Evolutionary conservation across 371 early-diverging fungal genomes (phyloP).

Genomic region (Rhizopus delemar): DNA sequence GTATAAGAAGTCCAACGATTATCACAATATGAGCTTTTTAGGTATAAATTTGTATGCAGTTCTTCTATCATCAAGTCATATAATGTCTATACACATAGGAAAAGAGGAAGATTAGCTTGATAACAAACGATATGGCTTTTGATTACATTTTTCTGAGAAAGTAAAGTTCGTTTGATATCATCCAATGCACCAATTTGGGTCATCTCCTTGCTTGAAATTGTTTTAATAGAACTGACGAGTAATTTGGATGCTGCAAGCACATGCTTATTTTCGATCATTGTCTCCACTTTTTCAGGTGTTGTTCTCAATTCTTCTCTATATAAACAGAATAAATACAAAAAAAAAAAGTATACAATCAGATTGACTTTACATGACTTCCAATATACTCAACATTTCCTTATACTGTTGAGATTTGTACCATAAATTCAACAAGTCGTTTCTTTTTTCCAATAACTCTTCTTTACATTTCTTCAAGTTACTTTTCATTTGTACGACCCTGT

Average conservation of each 20-base stretch:
- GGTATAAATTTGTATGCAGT: constrained; percentile 89
- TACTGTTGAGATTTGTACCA: constrained; percentile 81
- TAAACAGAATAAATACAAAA: background rate
- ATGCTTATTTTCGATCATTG: constrained; percentile 74
- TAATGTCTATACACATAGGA: constrained; percentile 46
- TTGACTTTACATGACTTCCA: constrained; percentile 68
- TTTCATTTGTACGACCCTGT: constrained; percentile 69
- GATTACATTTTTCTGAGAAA: constrained; percentile 65
- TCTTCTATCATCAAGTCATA: constrained; percentile 87
- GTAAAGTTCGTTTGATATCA: constrained; percentile 71
- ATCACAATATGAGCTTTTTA: constrained; percentile 77
- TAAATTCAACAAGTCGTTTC: constrained; percentile 75
- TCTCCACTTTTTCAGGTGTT: constrained; percentile 77
- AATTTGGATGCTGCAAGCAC: constrained; percentile 78
- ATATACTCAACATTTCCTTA: constrained; percentile 80
- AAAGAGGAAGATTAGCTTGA: too few relatives aligned
- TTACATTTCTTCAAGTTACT: constrained; percentile 67
- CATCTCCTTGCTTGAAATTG: constrained; percentile 74
- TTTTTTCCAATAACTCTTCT: constrained; percentile 67
- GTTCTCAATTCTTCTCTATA: constrained; percentile 79
- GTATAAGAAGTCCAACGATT: constrained; percentile 63
- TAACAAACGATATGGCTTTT: background rate
- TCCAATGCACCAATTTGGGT: constrained; percentile 83
- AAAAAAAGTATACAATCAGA: background rate
- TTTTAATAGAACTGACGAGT: constrained; percentile 68